These are phyloP conservation scores for Gentiana straminea DNA, from an alignment of 257 asterid genomes.

Conservation along the genomic window DNA sequence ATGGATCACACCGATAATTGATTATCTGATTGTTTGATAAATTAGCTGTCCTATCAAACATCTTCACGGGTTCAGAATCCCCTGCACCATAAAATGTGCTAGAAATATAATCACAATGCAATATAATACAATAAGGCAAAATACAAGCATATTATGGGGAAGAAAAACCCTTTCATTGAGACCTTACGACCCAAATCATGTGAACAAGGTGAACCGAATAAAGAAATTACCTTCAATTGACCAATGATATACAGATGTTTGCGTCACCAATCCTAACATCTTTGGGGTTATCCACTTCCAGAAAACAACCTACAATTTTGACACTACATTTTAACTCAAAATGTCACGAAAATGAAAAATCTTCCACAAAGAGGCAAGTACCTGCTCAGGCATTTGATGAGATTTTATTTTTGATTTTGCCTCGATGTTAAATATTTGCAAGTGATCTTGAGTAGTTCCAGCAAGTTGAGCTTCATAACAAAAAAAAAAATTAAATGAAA, in stretches of 20 bases:
- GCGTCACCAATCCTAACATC: constrained; percentile 95
- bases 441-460: constrained; percentile 92
- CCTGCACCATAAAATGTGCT: constrained; percentile 32
- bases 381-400: constrained; percentile 99
- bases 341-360: not conserved
- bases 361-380: constrained; percentile 8
- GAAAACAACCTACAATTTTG: constrained; percentile 56
- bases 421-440: constrained; percentile 97
- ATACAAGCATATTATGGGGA: no score
- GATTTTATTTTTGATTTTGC: constrained; percentile 90
- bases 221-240: constrained; percentile 59
- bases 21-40: constrained; percentile 85
- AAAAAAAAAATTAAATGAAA: constrained; percentile 10
- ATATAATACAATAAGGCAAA: no score
- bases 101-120: not conserved
- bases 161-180: no score
- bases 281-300: constrained; percentile 97
- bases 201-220: not conserved
- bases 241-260: constrained; percentile 93
- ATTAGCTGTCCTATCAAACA: constrained; percentile 96
- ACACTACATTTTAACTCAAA: not conserved
- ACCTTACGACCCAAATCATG: constrained; percentile 2
- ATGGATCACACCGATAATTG: constrained; percentile 90
- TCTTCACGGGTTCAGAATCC: constrained; percentile 85
- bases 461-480: constrained; percentile 79